Evolutionary conservation across 108 stramenopile species (phyloP), one percentile per base, ranked within the genome.

Genomic region (Thalassiosira profunda): DNA sequence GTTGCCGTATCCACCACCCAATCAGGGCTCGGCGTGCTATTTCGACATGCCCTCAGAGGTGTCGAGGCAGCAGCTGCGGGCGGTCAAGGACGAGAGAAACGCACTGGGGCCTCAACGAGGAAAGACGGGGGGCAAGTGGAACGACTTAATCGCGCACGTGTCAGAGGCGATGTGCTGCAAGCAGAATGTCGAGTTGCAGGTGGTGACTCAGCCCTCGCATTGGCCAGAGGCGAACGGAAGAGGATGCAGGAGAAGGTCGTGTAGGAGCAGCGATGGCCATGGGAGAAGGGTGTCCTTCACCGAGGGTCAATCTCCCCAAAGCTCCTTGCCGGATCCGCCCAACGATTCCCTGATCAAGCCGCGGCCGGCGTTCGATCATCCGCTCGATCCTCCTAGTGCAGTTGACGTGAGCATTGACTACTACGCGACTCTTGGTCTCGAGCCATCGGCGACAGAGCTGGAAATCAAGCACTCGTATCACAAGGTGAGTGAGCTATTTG

Each of bases 391-490:
- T 38, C 67, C 65, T 55, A 49, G 37, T 34, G 55, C 47, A 47
- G 72, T 63, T 47, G 41, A 74, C 44, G 40, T 38, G 9, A 28
- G 37, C 36, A 38, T 58, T 10, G 44, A 73, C 43, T 69, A 89
- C 49, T 97, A 97, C 57, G 44, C 55, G 24, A 83, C 84, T 4
- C 76, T 97, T 26, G 82, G 63, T 15, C 58, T 95, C 25, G 46
- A 17, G 6, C 70, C 51, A 58, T 72, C 71, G 21, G 89, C 92
- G 20, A 76, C 79, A 10, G 66, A 61, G 29, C 72, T 71, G 31
- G 82, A 91, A 48, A 89, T 96, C 28, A 91, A 90, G 72, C 89
- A 86, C 52, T 82, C 90, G 4, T 91, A 89, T 61, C 82, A 84
- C 31, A 89, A 83, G 77, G 71, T 79, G 69, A 30, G 67, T 30